These are phyloP conservation scores for Cercospora sesami DNA, from an alignment of 2,329 filamentous ascomycete genomes.

Conservation along the genomic window DNA sequence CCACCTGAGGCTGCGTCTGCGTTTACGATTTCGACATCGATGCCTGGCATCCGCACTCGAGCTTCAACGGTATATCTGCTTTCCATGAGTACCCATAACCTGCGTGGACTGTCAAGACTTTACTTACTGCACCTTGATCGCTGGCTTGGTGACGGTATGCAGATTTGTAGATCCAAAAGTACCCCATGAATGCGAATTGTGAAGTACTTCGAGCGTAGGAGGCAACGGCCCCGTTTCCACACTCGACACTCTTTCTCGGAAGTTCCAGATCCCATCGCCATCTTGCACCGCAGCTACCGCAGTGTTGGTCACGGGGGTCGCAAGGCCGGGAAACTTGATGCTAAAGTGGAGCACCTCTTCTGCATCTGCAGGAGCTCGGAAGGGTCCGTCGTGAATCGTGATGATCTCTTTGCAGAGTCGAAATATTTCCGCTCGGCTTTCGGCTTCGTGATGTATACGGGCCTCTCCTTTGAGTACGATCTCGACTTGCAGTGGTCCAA, in stretches of 20 bases:
- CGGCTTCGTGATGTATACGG: constrained; percentile 7
- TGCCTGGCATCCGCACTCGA: constrained; percentile 19
- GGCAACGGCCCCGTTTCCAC: constrained; percentile 14
- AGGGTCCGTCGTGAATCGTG: constrained; percentile 16
- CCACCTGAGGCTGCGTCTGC: not conserved
- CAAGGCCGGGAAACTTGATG: constrained; percentile 17
- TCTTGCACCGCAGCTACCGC: constrained; percentile 14
- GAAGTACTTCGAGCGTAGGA: constrained; percentile 10
- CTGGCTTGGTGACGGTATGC: constrained; percentile 1
- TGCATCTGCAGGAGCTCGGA: constrained; percentile 16
- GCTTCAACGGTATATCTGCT: constrained; percentile 9
- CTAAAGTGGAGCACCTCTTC: constrained; percentile 19
- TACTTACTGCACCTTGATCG: constrained; percentile 11
- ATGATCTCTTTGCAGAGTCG: constrained; percentile 10
- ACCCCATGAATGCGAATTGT: not conserved
- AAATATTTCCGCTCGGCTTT: not conserved
- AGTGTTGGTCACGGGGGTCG: constrained; percentile 10
- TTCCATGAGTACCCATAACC: not conserved
- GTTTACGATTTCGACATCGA: constrained; percentile 19
- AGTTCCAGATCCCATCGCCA: constrained; percentile 17
- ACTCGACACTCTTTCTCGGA: constrained; percentile 3
- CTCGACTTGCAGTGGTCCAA: constrained; percentile 18
- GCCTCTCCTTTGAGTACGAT: constrained; percentile 14
- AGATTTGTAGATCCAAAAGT: constrained; percentile 3
- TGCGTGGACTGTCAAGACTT: not conserved